Evolutionary conservation across 75 land plant genomes (phyloP).

Genomic region (Cryptomeria japonica): DNA sequence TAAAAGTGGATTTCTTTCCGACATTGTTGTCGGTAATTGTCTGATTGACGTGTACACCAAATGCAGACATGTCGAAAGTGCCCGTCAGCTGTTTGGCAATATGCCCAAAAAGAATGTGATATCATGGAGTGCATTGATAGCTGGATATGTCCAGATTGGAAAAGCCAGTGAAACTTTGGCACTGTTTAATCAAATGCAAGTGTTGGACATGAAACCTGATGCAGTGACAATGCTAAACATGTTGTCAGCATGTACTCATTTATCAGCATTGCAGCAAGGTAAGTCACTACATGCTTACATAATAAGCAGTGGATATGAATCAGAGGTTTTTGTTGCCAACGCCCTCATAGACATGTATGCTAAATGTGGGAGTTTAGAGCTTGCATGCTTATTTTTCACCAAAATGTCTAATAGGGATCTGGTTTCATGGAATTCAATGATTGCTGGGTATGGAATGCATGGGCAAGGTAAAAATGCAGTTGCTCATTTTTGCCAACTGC

Average conservation of each 20-base stretch:
- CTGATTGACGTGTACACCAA: slow-evolving; percentile 47
- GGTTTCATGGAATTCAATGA: neutral
- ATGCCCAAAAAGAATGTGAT: slow-evolving; percentile 11
- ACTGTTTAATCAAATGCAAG: slow-evolving; percentile 18
- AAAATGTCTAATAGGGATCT: neutral
- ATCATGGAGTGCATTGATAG: slow-evolving; percentile 36
- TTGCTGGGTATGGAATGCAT: neutral
- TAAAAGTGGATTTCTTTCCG: slow-evolving; percentile 18
- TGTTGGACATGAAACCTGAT: slow-evolving; percentile 17
- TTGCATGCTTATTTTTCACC: neutral
- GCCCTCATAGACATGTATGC: slow-evolving; percentile 27
- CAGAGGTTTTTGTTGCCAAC: slow-evolving; percentile 16
- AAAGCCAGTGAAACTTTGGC: slow-evolving; percentile 9
- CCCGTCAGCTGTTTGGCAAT: slow-evolving; percentile 9
- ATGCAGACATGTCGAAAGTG: slow-evolving; percentile 26
- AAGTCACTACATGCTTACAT: slow-evolving; percentile 20
- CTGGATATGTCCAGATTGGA: slow-evolving; percentile 16
- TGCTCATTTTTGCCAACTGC: slow-evolving; percentile 2
- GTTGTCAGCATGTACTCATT: slow-evolving; percentile 16
- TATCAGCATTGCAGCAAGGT: slow-evolving; percentile 14
- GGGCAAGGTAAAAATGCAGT: neutral
- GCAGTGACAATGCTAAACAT: slow-evolving; percentile 8
- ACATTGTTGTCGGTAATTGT: slow-evolving; percentile 16
- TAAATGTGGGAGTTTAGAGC: slow-evolving; percentile 19
- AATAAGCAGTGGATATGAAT: slow-evolving; percentile 11